A percentile compares a stretch with the other conserved stretches of the same genome.
Conservation (phyloP, 1,284 basidiomycete species). For the Phaffia rhodozyma region DNA sequence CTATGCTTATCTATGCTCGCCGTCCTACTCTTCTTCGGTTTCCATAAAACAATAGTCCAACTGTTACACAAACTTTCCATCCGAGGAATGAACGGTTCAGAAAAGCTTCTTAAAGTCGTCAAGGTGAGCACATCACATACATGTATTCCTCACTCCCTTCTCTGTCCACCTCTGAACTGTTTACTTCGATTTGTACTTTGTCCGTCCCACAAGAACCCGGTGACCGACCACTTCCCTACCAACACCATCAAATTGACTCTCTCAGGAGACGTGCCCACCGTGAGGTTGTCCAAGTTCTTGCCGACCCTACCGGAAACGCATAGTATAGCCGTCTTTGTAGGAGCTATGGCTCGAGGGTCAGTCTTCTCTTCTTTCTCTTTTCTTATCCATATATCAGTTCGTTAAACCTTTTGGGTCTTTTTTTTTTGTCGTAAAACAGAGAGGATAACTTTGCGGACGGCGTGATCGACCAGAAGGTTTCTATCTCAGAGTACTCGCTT, state of each 20-base stretch:
- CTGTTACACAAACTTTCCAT: slow-evolving; percentile 92
- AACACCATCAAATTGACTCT: slow-evolving; percentile 95
- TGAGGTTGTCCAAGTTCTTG: slow-evolving; percentile 72
- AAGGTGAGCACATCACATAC: slow-evolving; percentile 44
- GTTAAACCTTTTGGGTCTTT: neutral
- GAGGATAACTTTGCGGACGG: slow-evolving; percentile 95
- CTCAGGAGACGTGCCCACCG: slow-evolving; percentile 78
- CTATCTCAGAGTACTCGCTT: slow-evolving; percentile 86
- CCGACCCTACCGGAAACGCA: slow-evolving; percentile 72
- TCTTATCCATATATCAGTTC: neutral
- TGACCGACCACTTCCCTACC: slow-evolving; percentile 86
- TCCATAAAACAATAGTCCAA: slow-evolving; percentile 55
- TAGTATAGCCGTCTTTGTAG: slow-evolving; percentile 87
- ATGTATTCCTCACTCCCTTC: neutral
- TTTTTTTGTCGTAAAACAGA: slow-evolving; percentile 27
- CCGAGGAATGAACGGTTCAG: slow-evolving; percentile 86
- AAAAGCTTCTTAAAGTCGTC: slow-evolving; percentile 94
- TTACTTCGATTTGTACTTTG: neutral
- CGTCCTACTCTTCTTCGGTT: neutral
- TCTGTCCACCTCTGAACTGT: neutral
- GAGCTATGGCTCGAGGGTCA: slow-evolving; percentile 84
- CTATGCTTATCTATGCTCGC: neutral
- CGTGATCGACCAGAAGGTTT: slow-evolving; percentile 93
- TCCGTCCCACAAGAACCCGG: slow-evolving; percentile 59
- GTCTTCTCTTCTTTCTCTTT: slow-evolving; percentile 19